phyloP scores from a whole-genome alignment of 2,329 filamentous ascomycete genomes.

The Emergomyces orientalis region DNA sequence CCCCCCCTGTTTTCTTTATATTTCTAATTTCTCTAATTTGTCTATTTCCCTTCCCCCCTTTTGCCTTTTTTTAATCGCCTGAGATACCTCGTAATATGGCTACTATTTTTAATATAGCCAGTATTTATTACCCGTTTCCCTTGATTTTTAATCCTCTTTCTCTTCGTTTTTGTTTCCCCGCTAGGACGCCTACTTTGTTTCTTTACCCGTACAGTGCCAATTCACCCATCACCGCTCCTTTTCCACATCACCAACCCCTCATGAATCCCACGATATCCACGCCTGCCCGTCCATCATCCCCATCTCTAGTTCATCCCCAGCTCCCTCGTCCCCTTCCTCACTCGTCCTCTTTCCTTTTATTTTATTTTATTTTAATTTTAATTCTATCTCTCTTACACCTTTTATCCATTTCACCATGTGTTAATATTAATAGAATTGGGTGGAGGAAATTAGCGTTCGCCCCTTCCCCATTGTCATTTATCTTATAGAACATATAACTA shows the following conservation, averaged over 20 bases:
- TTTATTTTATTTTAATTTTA: not conserved
- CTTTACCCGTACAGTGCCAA: not conserved
- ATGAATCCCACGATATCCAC: constrained; percentile 3
- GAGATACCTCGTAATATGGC: constrained; percentile 1
- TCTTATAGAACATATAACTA: not conserved
- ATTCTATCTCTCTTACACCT: not conserved
- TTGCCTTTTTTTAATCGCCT: not conserved
- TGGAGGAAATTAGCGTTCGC: not conserved
- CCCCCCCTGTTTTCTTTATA: not conserved
- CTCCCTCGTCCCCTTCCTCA: not conserved
- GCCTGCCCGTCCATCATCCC: not conserved
- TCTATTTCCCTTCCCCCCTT: not conserved
- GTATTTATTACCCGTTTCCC: not conserved
- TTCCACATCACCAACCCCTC: not conserved
- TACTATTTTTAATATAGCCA: not conserved
- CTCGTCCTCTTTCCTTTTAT: not conserved
- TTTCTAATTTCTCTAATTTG: not conserved
- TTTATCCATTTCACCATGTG: not conserved
- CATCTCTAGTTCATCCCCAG: not conserved
- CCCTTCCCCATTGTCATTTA: not conserved
- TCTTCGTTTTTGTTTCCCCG: constrained; percentile 1
- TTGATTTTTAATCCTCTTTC: constrained; percentile 3
- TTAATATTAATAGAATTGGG: not conserved
- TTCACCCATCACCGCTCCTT: not conserved
- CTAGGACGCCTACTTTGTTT: not conserved